These are phyloP conservation scores for Acanthamoeba sp. DNA, from an alignment of 208 protist species.

Conservation along the genomic window DNA sequence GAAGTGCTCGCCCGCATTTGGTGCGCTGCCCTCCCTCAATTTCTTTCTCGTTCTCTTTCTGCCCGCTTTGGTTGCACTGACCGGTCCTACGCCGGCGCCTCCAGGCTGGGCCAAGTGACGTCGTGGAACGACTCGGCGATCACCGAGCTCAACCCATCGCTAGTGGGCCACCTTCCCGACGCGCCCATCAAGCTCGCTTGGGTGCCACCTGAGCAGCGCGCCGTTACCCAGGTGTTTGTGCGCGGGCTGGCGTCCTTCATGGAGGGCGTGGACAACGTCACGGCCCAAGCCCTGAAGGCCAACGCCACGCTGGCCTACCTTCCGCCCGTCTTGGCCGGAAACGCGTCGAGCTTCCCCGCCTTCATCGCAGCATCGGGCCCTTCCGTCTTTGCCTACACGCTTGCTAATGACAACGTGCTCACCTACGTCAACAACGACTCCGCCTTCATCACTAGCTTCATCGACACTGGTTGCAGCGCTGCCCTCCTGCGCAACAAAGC, in stretches of 20 bases:
- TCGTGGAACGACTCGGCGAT: constrained; percentile 24
- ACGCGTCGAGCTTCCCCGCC: background rate
- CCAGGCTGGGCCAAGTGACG: constrained; percentile 20
- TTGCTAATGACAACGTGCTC: background rate
- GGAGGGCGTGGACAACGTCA: background rate
- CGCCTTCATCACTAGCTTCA: background rate
- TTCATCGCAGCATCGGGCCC: background rate
- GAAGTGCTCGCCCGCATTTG: constrained; percentile 47
- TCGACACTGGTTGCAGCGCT: background rate
- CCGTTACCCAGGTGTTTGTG: constrained; percentile 9
- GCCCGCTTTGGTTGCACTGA: too few relatives aligned
- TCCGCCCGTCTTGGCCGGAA: background rate
- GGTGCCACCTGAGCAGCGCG: constrained; percentile 6
- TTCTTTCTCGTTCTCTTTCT: too few relatives aligned
- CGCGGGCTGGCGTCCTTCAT: constrained; percentile 20
- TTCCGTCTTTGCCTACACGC: background rate
- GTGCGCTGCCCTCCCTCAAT: background rate
- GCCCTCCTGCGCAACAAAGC: background rate
- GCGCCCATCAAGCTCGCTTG: background rate
- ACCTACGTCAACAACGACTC: constrained; percentile 52
- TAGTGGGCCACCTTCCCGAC: background rate
- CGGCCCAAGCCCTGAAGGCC: background rate
- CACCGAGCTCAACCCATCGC: background rate
- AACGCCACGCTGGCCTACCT: background rate
- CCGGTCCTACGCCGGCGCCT: background rate